A percentile compares a stretch with the other conserved stretches of the same genome.
Conservation (phyloP, 2,329 filamentous ascomycete genomes). For the Gremmenia infestans region DNA sequence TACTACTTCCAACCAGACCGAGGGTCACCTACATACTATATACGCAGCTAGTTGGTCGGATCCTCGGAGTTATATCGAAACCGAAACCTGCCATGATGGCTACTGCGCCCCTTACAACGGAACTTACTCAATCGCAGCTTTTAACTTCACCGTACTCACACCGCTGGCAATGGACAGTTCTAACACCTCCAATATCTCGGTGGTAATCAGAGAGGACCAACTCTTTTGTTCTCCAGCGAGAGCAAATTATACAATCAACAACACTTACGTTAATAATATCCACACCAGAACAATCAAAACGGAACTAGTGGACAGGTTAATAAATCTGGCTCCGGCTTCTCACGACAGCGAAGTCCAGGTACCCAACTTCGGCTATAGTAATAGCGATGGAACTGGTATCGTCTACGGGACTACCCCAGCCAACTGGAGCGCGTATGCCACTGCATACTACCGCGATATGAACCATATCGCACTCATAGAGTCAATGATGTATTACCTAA, state of each 20-base stretch:
- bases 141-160: constrained; percentile 6
- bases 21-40: no score
- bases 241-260: constrained; percentile 16
- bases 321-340: constrained; percentile 8
- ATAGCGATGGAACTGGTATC: neutral
- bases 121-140: constrained; percentile 8
- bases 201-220: neutral
- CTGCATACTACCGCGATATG: constrained; percentile 12
- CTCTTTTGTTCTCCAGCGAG: constrained; percentile 13
- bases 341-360: constrained; percentile 8
- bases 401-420: constrained; percentile 8
- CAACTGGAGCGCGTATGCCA: constrained; percentile 13
- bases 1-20: neutral
- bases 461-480: constrained; percentile 11
- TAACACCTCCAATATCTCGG: neutral
- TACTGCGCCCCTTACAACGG: constrained; percentile 13
- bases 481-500: neutral
- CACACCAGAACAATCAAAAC: neutral
- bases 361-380: constrained; percentile 1
- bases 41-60: no score
- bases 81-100: no score
- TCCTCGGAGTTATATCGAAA: no score
- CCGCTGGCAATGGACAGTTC: neutral
- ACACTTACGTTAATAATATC: constrained; percentile 15
- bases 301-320: constrained; percentile 4